Conservation (phyloP, 768 basidiomycete genomes). For the Mycena latifolia region DNA sequence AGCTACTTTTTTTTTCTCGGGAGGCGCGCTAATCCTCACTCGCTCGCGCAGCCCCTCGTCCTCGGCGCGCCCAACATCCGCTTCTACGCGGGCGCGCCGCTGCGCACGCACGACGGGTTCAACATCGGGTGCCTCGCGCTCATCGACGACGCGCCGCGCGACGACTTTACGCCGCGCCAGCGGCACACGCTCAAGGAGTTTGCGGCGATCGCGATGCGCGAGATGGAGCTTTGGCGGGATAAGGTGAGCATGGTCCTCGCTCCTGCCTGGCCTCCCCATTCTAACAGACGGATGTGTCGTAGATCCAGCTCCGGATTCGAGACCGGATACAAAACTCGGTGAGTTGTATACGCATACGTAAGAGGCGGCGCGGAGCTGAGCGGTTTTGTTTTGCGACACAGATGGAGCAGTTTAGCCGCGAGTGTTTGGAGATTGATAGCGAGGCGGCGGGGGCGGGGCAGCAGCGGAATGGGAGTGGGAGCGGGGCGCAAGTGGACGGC, state of each 20-base stretch:
- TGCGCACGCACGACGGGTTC: conserved; percentile 90
- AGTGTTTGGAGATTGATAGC: conserved; percentile 92
- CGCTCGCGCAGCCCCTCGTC: conserved; percentile 71
- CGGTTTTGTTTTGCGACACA: conserved; percentile 47
- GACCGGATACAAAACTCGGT: conserved; percentile 94
- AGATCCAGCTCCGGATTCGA: conserved; percentile 92
- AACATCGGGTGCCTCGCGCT: conserved; percentile 92
- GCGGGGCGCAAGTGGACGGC: too few relatives aligned
- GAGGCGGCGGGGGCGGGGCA: conserved; percentile 46
- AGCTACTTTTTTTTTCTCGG: background rate
- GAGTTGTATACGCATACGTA: background rate
- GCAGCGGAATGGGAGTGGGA: too few relatives aligned
- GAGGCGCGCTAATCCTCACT: background rate
- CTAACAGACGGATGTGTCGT: background rate
- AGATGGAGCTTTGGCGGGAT: conserved; percentile 96
- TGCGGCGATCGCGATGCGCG: conserved; percentile 93
- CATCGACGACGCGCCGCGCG: conserved; percentile 84
- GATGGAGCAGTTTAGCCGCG: conserved; percentile 97
- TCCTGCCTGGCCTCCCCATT: too few relatives aligned
- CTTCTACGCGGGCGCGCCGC: conserved; percentile 93
- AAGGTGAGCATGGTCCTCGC: conserved; percentile 63
- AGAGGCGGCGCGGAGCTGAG: background rate
- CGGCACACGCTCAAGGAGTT: conserved; percentile 95
- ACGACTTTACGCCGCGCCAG: conserved; percentile 90
- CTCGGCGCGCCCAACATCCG: conserved; percentile 74